phyloP scores from a whole-genome alignment of 1,139 yeast species.

The Groenewaldozyma auringiensis region DNA sequence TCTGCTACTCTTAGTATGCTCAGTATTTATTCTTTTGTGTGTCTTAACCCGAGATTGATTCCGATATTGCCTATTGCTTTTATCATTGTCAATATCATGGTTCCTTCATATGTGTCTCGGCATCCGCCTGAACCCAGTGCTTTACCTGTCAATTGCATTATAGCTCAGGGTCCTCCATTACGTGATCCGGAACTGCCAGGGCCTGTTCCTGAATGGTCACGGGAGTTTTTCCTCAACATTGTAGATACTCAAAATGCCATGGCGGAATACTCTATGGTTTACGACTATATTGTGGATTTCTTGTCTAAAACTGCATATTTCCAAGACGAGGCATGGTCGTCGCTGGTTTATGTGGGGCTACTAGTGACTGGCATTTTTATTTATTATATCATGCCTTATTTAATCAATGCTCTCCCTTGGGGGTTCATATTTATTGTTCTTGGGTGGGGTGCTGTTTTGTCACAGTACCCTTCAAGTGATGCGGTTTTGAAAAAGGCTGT shows the following conservation, averaged over 20 bases:
- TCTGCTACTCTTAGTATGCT: constrained; percentile 54
- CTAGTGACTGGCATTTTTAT: constrained; percentile 31
- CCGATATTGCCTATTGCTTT: constrained; percentile 47
- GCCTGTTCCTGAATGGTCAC: constrained; percentile 72
- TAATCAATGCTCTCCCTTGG: constrained; percentile 34
- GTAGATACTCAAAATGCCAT: constrained; percentile 82
- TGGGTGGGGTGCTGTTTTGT: constrained; percentile 42
- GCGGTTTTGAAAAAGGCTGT: background rate
- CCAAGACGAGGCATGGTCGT: constrained; percentile 53
- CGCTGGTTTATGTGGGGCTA: constrained; percentile 33
- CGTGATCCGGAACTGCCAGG: constrained; percentile 47
- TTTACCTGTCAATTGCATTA: constrained; percentile 42
- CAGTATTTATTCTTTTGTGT: constrained; percentile 47
- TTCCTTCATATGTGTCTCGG: constrained; percentile 58
- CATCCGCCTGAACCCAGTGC: constrained; percentile 30
- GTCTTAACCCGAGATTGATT: constrained; percentile 56
- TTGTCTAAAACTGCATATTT: constrained; percentile 57
- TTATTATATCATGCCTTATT: constrained; percentile 28
- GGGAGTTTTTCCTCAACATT: constrained; percentile 69
- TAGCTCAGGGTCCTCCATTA: constrained; percentile 49
- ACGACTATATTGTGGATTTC: constrained; percentile 48
- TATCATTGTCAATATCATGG: constrained; percentile 48
- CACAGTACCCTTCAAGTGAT: background rate
- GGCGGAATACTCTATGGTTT: constrained; percentile 56
- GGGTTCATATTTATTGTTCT: constrained; percentile 29